Conservation (phyloP, 73 alveolate species). For the Paramecium tetraurelia region DNA sequence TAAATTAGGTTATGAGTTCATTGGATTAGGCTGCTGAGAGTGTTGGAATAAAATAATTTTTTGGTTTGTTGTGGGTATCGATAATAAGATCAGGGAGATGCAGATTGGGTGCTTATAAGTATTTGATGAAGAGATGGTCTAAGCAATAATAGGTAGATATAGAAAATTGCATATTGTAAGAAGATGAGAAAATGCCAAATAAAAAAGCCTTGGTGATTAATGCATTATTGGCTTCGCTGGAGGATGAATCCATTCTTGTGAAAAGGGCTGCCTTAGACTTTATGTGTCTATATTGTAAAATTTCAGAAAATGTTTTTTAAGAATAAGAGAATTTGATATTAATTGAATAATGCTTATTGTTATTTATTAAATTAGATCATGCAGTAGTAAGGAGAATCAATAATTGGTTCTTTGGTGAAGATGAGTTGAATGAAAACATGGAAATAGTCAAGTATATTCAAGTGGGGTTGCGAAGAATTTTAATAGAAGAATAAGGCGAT, state of each 20-base stretch:
- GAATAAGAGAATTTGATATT: background rate
- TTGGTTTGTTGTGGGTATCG: constrained; percentile 8
- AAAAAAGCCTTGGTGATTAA: constrained; percentile 6
- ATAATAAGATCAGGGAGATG: constrained; percentile 30
- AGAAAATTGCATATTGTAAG: background rate
- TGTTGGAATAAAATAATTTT: background rate
- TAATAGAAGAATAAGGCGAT: background rate
- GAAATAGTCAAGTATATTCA: background rate
- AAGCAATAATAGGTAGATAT: background rate
- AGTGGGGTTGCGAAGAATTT: background rate
- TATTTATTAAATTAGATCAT: constrained; percentile 32
- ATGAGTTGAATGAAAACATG: background rate
- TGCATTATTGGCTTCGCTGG: constrained; percentile 35
- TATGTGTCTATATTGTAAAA: constrained; percentile 10
- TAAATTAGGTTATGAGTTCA: background rate
- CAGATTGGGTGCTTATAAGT: constrained; percentile 15
- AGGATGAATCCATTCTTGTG: background rate
- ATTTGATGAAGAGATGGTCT: constrained; percentile 38
- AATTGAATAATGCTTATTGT: background rate
- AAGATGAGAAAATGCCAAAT: constrained; percentile 1
- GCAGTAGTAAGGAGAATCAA: constrained; percentile 28
- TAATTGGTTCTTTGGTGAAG: constrained; percentile 34
- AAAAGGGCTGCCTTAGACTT: constrained; percentile 30
- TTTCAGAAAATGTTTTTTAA: background rate
- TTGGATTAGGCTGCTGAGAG: background rate